Conservation (phyloP, 805 yeast species). For the Candida corydali region DNA sequence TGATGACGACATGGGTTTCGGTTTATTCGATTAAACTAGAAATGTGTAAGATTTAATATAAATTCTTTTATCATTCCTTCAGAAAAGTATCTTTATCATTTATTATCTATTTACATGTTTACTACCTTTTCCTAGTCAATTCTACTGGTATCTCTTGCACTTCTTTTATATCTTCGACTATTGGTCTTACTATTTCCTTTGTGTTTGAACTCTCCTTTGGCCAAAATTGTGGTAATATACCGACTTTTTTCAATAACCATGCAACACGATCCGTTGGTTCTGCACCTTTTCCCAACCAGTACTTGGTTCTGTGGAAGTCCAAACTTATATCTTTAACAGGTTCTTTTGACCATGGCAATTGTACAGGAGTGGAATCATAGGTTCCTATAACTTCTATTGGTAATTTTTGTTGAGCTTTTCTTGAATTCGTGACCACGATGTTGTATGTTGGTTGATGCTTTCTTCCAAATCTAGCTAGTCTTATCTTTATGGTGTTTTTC, state of each 20-base stretch:
- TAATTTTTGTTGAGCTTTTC: constrained; percentile 75
- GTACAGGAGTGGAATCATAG: constrained; percentile 77
- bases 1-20: constrained; percentile 97
- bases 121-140: constrained; percentile 27
- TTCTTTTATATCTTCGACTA: constrained; percentile 21
- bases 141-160: constrained; percentile 31
- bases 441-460: constrained; percentile 83
- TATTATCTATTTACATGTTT: constrained; percentile 1
- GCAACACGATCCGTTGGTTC: constrained; percentile 84
- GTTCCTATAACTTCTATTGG: constrained; percentile 97
- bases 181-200: constrained; percentile 28
- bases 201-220: constrained; percentile 43
- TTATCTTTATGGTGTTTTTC: constrained; percentile 60
- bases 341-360: constrained; percentile 48
- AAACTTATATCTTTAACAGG: constrained; percentile 76
- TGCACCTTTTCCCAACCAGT: constrained; percentile 98
- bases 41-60: not conserved
- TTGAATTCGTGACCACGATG: constrained; percentile 79
- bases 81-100: not conserved
- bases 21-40: constrained; percentile 85
- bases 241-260: constrained; percentile 72
- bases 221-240: constrained; percentile 60
- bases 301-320: constrained; percentile 85
- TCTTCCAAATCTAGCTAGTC: constrained; percentile 92
- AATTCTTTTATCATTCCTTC: too few species aligned